Conservation (phyloP, 176 grass and related monocot species). For the Carex cristatella region DNA sequence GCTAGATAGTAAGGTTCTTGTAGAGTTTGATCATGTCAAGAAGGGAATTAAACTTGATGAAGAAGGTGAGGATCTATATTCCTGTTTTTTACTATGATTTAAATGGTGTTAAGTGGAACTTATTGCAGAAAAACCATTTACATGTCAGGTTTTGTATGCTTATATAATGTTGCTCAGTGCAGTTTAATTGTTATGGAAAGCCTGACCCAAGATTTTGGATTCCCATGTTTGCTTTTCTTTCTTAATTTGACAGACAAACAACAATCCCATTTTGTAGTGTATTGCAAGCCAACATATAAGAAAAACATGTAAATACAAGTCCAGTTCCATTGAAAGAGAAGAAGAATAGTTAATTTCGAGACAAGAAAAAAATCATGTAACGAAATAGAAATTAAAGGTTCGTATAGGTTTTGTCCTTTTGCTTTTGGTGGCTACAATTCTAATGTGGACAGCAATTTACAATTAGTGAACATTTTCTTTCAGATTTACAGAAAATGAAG, state of each 20-base stretch:
- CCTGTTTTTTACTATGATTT: background rate
- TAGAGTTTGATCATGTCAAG: conserved; percentile 92
- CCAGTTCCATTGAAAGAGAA: background rate
- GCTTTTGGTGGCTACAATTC: background rate
- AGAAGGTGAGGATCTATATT: conserved; percentile 49
- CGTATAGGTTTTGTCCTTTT: background rate
- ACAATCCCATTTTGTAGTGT: background rate
- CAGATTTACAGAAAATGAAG: conserved; percentile 81
- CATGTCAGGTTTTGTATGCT: background rate
- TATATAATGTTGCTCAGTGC: background rate
- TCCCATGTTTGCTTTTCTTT: background rate
- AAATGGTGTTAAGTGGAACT: background rate
- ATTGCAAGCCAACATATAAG: background rate
- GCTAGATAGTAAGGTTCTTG: conserved; percentile 73
- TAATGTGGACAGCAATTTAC: background rate
- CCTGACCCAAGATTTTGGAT: background rate
- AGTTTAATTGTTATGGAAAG: background rate
- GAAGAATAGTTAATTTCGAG: background rate
- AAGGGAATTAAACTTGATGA: conserved; percentile 92
- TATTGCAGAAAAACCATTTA: background rate
- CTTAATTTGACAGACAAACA: background rate
- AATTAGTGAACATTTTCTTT: background rate
- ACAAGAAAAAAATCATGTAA: background rate
- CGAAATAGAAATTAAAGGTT: background rate
- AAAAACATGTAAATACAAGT: background rate